Conservation (phyloP, 345 rosid genomes). For the Ceriops tagal region DNA sequence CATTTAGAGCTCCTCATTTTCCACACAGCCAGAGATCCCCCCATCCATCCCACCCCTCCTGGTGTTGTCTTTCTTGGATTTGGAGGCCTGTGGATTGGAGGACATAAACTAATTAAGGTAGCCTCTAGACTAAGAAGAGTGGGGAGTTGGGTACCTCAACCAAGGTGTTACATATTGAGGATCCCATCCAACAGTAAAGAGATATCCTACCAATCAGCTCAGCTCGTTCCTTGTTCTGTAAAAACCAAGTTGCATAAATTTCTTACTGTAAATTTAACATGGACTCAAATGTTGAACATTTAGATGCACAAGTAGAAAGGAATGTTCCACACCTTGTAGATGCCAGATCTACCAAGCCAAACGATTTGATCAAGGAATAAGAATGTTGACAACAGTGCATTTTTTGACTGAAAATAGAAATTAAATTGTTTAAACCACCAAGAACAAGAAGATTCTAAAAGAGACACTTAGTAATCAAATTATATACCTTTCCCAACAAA, state of each 20-base stretch:
- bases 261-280: neutral
- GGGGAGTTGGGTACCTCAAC: constrained; percentile 63
- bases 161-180: constrained; percentile 67
- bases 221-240: constrained; percentile 75
- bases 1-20: neutral
- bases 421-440: constrained; percentile 8
- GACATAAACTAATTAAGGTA: neutral
- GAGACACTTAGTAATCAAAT: neutral
- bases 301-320: neutral
- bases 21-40: too few species aligned
- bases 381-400: constrained; percentile 82
- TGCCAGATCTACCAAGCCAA: constrained; percentile 93
- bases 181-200: constrained; percentile 89
- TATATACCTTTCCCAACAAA: constrained; percentile 76
- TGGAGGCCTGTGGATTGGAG: too few species aligned
- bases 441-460: neutral
- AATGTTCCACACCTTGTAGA: constrained; percentile 62
- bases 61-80: too few species aligned
- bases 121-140: neutral
- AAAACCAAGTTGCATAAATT: constrained; percentile 1
- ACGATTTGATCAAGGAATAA: constrained; percentile 95
- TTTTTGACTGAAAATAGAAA: constrained; percentile 64
- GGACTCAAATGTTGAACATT: neutral
- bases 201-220: constrained; percentile 81
- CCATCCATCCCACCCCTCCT: too few species aligned